These are phyloP conservation scores for Buxus sempervirens DNA, from an alignment of 164 flowering plant species.

Conservation along the genomic window DNA sequence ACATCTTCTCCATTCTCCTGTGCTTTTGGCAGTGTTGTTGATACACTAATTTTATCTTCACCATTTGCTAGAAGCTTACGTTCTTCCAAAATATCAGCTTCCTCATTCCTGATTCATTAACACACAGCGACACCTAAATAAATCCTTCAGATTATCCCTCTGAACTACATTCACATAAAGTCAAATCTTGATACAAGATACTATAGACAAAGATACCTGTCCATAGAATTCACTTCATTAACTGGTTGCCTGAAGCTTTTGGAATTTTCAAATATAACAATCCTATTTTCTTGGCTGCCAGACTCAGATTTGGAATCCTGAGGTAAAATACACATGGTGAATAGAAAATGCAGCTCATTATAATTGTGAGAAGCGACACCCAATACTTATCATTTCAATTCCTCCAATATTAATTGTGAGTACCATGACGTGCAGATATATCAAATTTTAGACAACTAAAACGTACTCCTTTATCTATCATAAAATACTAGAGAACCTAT, in stretches of 20 bases:
- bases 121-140: slow-evolving; percentile 6
- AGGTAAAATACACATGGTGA: background rate
- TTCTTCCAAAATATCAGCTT: slow-evolving; percentile 29
- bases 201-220: slow-evolving; percentile 32
- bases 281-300: slow-evolving; percentile 36
- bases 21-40: slow-evolving; percentile 21
- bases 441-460: too few species aligned
- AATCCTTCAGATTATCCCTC: background rate
- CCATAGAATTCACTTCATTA: slow-evolving; percentile 27
- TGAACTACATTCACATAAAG: background rate
- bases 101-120: slow-evolving; percentile 43
- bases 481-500: too few species aligned
- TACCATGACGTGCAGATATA: too few species aligned
- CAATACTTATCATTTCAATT: background rate
- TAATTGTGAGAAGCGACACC: background rate
- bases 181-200: background rate
- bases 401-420: too few species aligned
- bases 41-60: slow-evolving; percentile 29
- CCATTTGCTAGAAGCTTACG: slow-evolving; percentile 17
- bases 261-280: slow-evolving; percentile 28
- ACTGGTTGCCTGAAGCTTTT: slow-evolving; percentile 16
- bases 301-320: slow-evolving; percentile 62
- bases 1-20: slow-evolving; percentile 32
- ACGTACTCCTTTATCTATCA: too few species aligned
- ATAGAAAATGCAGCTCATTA: background rate